Evolutionary conservation across 768 basidiomycete genomes (phyloP), one percentile per base, ranked within the genome.

Genomic region (Kwoniella dejecticola): DNA sequence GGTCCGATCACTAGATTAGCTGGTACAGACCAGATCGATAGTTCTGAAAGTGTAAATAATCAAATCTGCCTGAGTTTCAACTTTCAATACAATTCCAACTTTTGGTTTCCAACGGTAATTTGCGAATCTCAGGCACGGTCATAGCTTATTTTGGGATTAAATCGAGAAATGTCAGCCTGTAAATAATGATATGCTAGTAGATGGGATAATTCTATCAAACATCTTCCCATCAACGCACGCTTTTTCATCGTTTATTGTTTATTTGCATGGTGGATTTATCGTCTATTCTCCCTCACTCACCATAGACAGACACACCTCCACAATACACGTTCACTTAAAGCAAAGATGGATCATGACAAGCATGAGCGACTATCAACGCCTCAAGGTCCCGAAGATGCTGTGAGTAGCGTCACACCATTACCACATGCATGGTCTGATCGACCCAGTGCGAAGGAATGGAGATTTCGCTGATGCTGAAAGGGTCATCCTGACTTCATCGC

Each of bases 351-450:
- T 13, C 53, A 41, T 44, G 61, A 62, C 12, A 56, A 56, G 46
- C 30, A 62, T 26, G 61, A 48, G 17, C 54, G 48, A 50, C 30
- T 56, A 11, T 50, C 54, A 17, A 49, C 46, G 4, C 54, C 61
- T 10, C 55, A 63, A 40, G 66, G 65, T n/a, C 65, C 66, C 36
- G 64, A 70, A 47, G 66, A 67, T 63, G 63, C 63, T 45, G 66
- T 64, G 24, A 54, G 63, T 62, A 8, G 0, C 24, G 44, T 24
- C n/a, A 29, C 48, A 2, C 42, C 36, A 42, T 42, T 6, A 11
- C 11, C 41, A 42, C 19, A 42, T 42, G 41, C 17, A 19, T 42
- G 5, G 5, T 42, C 11, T 19, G 41, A 11, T 42, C 11, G 7
- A 15, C 15, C 33, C 7, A 15, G 33, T 7, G 33, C 33, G 15